Evolutionary conservation across 2,329 filamentous ascomycete species (phyloP), one percentile per base, ranked within the genome.

Genomic region (Huntiella omanensis): DNA sequence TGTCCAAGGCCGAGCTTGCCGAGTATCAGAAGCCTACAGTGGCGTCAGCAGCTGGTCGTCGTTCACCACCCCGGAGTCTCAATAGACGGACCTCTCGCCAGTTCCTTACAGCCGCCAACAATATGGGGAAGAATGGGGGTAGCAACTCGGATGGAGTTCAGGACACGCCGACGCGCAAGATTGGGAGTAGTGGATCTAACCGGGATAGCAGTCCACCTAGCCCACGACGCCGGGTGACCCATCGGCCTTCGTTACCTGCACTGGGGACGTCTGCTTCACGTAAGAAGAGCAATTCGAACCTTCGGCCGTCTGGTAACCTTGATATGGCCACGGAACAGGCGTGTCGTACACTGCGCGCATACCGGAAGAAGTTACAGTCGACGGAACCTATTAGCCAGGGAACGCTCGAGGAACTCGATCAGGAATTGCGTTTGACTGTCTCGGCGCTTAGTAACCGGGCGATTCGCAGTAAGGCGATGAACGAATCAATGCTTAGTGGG

Each of bases 1-100:
- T 96, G 32, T 94, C 87, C 1, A 85, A 83, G 54, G 79, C 81
- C 1, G 88, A 96, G 55, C 65, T 96, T 36, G 82, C 85, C 6
- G 83, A 87, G 50, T 87, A 93, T 50, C 73, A 76, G 52, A 64
- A 66, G 1, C 55, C 65, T 6, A 59, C 64, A 6, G 19, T 13
- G 7, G 43, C 48, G 41, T 46, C 42, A 33, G 8, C 22, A 28
- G 56, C 60, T 5, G 70, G 71, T 3, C 65, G 69, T 39, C 65
- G 65, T 17, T 77, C 73, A 1, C 74, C 75, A 1, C 68, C 72
- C 1, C 64, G 74, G 47, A 63, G 66, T 0, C 52, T 78, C 4
- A 62, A 67, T 28, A 68, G 71, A 33, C 71, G 71, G 46, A 66
- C 69, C 12, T 79, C 76, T 10, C 61, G 66, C 19, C 51, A 51